A percentile compares a stretch with the other conserved stretches of the same genome.
These are phyloP conservation scores for Rosa multiflora DNA, from an alignment of 306 rosid genomes.

Conservation along the genomic window DNA sequence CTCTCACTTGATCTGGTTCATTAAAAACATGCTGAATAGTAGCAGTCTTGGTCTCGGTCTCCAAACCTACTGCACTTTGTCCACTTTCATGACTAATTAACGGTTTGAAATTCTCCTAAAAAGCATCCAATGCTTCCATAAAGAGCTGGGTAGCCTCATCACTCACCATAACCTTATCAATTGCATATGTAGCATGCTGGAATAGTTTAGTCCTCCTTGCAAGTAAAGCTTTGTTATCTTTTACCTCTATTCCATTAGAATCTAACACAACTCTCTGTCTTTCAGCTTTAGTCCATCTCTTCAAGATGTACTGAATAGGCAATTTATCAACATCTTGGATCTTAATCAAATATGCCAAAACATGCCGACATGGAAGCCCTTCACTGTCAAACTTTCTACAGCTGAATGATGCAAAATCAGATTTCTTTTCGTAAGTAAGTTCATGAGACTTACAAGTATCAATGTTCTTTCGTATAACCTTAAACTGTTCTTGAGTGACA, in stretches of 20 bases:
- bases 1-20: not conserved
- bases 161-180: not conserved
- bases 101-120: not conserved
- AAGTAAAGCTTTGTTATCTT: not conserved
- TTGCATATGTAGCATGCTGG: not conserved
- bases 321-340: not conserved
- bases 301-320: not conserved
- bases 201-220: not conserved
- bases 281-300: too few relatives aligned
- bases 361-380: too few relatives aligned
- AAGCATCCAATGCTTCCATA: not conserved
- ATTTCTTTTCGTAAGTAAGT: too few relatives aligned
- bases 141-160: not conserved
- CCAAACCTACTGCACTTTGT: not conserved
- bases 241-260: not conserved
- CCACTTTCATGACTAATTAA: too few relatives aligned
- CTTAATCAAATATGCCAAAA: not conserved
- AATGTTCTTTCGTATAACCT: too few relatives aligned
- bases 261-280: not conserved
- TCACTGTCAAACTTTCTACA: too few relatives aligned
- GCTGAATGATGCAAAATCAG: too few relatives aligned
- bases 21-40: not conserved
- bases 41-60: not conserved
- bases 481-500: too few relatives aligned
- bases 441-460: too few relatives aligned